Evolutionary conservation across 768 basidiomycete genomes (phyloP).

Genomic region (Coprinopsis sp.): DNA sequence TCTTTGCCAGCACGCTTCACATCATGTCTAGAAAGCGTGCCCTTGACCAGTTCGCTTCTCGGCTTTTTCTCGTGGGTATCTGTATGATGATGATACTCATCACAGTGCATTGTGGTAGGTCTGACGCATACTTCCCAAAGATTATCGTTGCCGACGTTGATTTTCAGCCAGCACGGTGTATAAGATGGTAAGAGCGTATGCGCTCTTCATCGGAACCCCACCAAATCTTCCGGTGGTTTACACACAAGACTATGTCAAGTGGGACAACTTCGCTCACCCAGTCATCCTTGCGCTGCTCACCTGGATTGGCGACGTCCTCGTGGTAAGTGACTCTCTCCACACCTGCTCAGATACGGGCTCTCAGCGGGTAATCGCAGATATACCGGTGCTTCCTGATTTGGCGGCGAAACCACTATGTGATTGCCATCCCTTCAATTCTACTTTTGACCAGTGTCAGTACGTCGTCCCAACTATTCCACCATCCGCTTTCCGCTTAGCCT

Average conservation of each 20-base stretch:
- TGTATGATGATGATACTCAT: slow-evolving; percentile 7
- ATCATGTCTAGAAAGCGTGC: slow-evolving; percentile 7
- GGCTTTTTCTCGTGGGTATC: slow-evolving; percentile 5
- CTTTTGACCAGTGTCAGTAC: slow-evolving; percentile 16
- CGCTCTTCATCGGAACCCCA: slow-evolving; percentile 2
- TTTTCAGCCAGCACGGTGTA: background rate
- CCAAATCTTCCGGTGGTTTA: slow-evolving; percentile 5
- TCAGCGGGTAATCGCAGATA: slow-evolving; percentile 4
- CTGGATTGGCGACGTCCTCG: slow-evolving; percentile 6
- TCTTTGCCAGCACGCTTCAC: slow-evolving; percentile 2
- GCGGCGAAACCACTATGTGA: slow-evolving; percentile 5
- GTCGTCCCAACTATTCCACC: slow-evolving; percentile 8
- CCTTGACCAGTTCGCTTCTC: slow-evolving; percentile 6
- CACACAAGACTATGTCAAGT: slow-evolving; percentile 5
- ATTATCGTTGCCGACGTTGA: background rate
- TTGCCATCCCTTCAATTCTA: slow-evolving; percentile 2
- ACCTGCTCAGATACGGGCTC: background rate
- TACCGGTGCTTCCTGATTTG: slow-evolving; percentile 12
- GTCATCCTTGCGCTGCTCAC: slow-evolving; percentile 7
- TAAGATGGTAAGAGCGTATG: slow-evolving; percentile 8
- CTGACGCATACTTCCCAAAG: background rate
- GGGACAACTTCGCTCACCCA: slow-evolving; percentile 9
- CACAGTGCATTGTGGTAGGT: slow-evolving; percentile 6
- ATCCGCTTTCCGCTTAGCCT: background rate
- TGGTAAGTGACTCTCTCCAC: background rate